These are phyloP conservation scores for Sarocladium brachiariae DNA, from an alignment of 2,329 filamentous ascomycete species.

Conservation along the genomic window DNA sequence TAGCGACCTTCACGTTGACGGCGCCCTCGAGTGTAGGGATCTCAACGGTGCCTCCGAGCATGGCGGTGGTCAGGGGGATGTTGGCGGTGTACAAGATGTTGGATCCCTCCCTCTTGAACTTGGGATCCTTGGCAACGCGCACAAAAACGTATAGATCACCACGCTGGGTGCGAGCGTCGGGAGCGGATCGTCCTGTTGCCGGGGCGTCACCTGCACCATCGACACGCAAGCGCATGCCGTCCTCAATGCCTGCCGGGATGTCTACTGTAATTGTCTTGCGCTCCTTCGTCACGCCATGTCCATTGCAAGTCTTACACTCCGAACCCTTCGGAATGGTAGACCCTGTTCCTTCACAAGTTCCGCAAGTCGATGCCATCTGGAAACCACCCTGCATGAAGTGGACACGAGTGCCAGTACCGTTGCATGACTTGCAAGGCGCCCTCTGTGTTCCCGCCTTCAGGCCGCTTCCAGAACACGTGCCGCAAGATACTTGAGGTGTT, in stretches of 20 bases:
- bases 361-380: constrained; percentile 90
- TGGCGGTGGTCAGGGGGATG: constrained; percentile 85
- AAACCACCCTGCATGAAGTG: constrained; percentile 90
- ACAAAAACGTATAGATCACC: constrained; percentile 92
- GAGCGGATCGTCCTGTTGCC: constrained; percentile 61
- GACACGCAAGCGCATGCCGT: constrained; percentile 87
- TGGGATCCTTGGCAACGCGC: constrained; percentile 78
- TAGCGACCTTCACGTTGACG: constrained; percentile 84
- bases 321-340: constrained; percentile 68
- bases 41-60: constrained; percentile 83
- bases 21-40: constrained; percentile 87
- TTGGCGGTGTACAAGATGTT: constrained; percentile 90
- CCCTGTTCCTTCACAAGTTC: constrained; percentile 72
- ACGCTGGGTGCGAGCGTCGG: constrained; percentile 57
- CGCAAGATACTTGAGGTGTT: constrained; percentile 73
- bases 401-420: constrained; percentile 78
- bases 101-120: constrained; percentile 80
- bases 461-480: constrained; percentile 76
- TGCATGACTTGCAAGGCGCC: constrained; percentile 69
- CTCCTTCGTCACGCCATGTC: constrained; percentile 78
- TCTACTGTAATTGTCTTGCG: constrained; percentile 79
- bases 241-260: constrained; percentile 91
- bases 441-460: constrained; percentile 74
- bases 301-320: constrained; percentile 73
- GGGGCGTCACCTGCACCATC: constrained; percentile 84